These are phyloP conservation scores for Aspergillus brunneoviolaceus DNA, from an alignment of 2,329 filamentous ascomycete genomes.

Conservation along the genomic window DNA sequence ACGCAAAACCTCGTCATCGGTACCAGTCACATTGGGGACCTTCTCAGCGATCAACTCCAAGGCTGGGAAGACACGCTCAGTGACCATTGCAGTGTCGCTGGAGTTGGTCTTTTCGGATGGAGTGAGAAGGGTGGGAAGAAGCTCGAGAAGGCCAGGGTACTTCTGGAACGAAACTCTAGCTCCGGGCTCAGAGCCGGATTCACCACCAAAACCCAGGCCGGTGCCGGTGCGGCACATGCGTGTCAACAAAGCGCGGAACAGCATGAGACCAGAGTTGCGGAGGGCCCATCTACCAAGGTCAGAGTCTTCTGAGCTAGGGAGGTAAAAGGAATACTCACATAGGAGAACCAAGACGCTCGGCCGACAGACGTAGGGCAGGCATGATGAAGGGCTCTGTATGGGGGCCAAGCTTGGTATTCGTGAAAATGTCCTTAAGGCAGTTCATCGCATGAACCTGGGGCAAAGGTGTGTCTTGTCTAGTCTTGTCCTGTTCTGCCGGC, in stretches of 20 bases:
- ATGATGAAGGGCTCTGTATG: conserved; percentile 73
- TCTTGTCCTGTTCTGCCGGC: conserved; percentile 29
- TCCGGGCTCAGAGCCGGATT: conserved; percentile 46
- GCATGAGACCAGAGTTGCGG: conserved; percentile 85
- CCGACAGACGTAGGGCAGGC: conserved; percentile 73
- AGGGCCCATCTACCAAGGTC: conserved; percentile 72
- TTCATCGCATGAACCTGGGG: conserved; percentile 95
- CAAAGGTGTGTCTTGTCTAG: conserved; percentile 55
- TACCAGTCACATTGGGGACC: conserved; percentile 35
- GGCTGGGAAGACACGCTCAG: conserved; percentile 47
- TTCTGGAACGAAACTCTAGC: conserved; percentile 42
- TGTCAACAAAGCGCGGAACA: conserved; percentile 81
- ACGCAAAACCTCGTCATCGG: conserved; percentile 34
- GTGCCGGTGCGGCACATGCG: conserved; percentile 51
- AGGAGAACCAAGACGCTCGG: conserved; percentile 72
- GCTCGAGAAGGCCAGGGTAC: conserved; percentile 39
- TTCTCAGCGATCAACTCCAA: conserved; percentile 48
- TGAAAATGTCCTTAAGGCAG: conserved; percentile 88
- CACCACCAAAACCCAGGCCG: conserved; percentile 50
- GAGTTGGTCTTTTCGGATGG: conserved; percentile 21
- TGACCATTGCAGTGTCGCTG: conserved; percentile 36
- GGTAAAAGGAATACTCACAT: conserved; percentile 53
- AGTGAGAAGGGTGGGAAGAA: conserved; percentile 38
- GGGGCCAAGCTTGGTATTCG: conserved; percentile 71
- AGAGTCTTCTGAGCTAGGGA: conserved; percentile 2